phyloP scores from a whole-genome alignment of 2,329 filamentous ascomycete species.

The Chaetomium sp. region DNA sequence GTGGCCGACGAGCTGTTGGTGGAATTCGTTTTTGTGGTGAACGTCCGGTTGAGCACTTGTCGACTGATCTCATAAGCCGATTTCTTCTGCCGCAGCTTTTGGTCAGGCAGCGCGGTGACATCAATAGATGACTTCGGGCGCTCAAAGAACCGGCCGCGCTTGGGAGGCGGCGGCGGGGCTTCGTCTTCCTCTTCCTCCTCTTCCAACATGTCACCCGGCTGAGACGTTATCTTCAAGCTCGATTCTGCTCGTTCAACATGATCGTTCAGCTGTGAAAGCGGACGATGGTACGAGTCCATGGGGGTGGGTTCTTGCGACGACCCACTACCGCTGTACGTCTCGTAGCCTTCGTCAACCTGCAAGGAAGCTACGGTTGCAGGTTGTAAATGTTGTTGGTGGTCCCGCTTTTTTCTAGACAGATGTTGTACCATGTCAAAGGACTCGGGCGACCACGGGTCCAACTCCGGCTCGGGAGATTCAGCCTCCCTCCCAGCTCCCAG shows the following conservation, averaged over 20 bases:
- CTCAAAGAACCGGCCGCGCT: slow-evolving; percentile 42
- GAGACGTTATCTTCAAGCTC: slow-evolving; percentile 65
- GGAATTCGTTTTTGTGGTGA: slow-evolving; percentile 80
- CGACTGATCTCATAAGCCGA: slow-evolving; percentile 73
- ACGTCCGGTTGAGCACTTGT: slow-evolving; percentile 66
- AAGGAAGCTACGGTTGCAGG: slow-evolving; percentile 67
- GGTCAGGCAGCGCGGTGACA: slow-evolving; percentile 33
- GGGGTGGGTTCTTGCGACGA: slow-evolving; percentile 45
- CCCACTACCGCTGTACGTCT: slow-evolving; percentile 48
- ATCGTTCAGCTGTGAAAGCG: slow-evolving; percentile 66
- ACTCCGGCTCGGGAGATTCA: slow-evolving; percentile 42
- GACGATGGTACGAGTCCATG: slow-evolving; percentile 39
- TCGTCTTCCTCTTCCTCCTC: slow-evolving; percentile 49
- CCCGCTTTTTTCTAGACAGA: slow-evolving; percentile 32
- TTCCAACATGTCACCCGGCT: slow-evolving; percentile 45
- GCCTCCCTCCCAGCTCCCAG: slow-evolving; percentile 56
- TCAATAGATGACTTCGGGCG: slow-evolving; percentile 56
- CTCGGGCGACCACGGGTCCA: slow-evolving; percentile 85
- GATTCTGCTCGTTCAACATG: slow-evolving; percentile 92
- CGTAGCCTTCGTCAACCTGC: slow-evolving; percentile 52
- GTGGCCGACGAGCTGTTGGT: slow-evolving; percentile 69
- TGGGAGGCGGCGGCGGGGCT: slow-evolving; percentile 56
- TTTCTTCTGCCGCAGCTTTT: slow-evolving; percentile 57
- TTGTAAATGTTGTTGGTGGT: slow-evolving; percentile 47
- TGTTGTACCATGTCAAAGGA: slow-evolving; percentile 60